Evolutionary conservation across 805 yeast genomes (phyloP), one percentile per base, ranked within the genome.

Genomic region (Candida easanensis): DNA sequence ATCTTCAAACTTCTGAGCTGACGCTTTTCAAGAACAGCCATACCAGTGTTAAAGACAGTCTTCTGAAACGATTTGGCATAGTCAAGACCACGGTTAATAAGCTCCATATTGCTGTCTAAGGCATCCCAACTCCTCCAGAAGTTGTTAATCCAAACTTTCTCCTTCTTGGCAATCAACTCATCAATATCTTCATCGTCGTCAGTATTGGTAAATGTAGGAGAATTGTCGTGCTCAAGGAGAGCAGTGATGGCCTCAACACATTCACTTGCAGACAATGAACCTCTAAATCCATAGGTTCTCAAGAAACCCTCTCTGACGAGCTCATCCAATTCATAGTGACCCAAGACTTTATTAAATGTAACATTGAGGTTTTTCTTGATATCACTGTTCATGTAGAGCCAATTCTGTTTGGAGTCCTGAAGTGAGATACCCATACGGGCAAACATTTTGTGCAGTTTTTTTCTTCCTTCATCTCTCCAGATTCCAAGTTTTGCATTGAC

Each of bases 341-440:
- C 84, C 9, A 88, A 67, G 45, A 87, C 85, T 52, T 79, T 80
- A 46, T 71, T 75, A 57, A 93, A 84, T 18, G 87, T 82, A 13
- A 70, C 60, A 18, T 84, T 82, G 19, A 93, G 66, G 48, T 80
- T 83, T 44, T 82, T 79, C 61, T 93, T 95, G 39, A 91, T 70
- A 9, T 75, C 73, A 30, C 86, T 77, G 59, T 88, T 93, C 82
- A 91, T 79, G 61, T 91, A 95, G 20, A 84, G 72, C 98, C 98
- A 93, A 43, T 81, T 81, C 62, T 93, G 96, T 56, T 82, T 84
- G 0, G 98, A 93, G n/a, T 84, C 82, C 5, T 80, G 83, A 37
- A 93, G 69, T 0, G 97, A 83, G 5, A 93, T 84, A 7, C 99
- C 99, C 97, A 95, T 93, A 54, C 85, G 79, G 2, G 99, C 99